Conservation (phyloP, 192 early-diverging fungal species). For the Coemansia sp. region DNA sequence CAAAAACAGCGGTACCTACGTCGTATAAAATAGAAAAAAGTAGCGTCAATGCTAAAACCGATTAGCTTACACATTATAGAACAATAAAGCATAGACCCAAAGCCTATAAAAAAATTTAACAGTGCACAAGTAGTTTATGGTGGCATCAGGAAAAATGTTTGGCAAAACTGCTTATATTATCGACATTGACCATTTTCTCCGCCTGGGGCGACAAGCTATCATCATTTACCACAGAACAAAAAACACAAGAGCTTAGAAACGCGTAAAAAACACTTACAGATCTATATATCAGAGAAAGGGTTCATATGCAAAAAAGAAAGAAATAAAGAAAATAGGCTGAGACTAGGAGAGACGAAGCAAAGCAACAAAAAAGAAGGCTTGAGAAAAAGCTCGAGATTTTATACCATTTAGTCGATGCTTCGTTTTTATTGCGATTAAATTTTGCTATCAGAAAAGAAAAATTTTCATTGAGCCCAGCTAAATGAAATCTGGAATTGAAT, state of each 20-base stretch:
- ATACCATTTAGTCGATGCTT: no score
- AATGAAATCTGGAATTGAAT: background rate
- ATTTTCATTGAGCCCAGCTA: background rate
- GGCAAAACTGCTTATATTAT: slow-evolving; percentile 27
- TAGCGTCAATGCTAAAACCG: no score
- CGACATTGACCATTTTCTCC: slow-evolving; percentile 51
- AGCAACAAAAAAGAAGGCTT: no score
- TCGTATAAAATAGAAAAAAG: no score
- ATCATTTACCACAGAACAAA: slow-evolving; percentile 28
- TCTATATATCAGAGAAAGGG: background rate
- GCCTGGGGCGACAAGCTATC: slow-evolving; percentile 56
- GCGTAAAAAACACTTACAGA: slow-evolving; percentile 23
- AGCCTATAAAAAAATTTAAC: no score
- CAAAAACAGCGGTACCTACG: no score
- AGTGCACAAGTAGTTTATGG: background rate
- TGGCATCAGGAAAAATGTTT: slow-evolving; percentile 11
- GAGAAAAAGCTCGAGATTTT: no score
- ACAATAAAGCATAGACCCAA: no score
- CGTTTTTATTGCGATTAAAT: no score
- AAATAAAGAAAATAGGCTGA: background rate
- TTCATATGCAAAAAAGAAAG: background rate
- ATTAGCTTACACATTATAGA: no score
- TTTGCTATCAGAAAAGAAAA: slow-evolving; percentile 3
- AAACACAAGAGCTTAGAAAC: no score
- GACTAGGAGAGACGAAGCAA: no score